A percentile compares a stretch with the other conserved stretches of the same genome.
Evolutionary conservation across 2,329 filamentous ascomycete species (phyloP).

Genomic region (Calonectria pteridis): DNA sequence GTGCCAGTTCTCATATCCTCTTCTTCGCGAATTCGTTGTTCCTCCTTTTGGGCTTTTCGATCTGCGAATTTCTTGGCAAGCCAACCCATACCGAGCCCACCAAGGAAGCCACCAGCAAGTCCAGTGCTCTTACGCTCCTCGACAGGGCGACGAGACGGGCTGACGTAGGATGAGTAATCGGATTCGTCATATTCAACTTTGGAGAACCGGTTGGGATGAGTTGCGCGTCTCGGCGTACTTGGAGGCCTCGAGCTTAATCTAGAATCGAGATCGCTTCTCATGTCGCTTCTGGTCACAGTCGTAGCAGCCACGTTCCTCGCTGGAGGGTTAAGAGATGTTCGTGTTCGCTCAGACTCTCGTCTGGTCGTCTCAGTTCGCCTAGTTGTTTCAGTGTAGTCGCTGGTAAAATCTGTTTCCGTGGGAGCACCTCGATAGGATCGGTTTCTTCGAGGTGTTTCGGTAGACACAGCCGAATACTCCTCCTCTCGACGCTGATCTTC

Average conservation of each 20-base stretch:
- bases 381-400: slow-evolving; percentile 54
- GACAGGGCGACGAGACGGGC: slow-evolving; percentile 69
- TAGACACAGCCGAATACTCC: slow-evolving; percentile 73
- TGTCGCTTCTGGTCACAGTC: slow-evolving; percentile 51
- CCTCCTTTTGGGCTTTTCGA: slow-evolving; percentile 61
- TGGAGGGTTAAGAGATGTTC: slow-evolving; percentile 61
- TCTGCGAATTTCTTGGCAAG: slow-evolving; percentile 75
- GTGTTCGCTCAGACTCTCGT: slow-evolving; percentile 44
- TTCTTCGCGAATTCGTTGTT: slow-evolving; percentile 60
- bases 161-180: slow-evolving; percentile 72
- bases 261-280: slow-evolving; percentile 58
- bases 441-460: slow-evolving; percentile 68
- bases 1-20: slow-evolving; percentile 71
- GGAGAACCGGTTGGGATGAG: slow-evolving; percentile 59
- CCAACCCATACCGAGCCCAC: slow-evolving; percentile 76
- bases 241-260: slow-evolving; percentile 54
- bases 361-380: slow-evolving; percentile 48
- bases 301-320: slow-evolving; percentile 58
- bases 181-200: slow-evolving; percentile 64
- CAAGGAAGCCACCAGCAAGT: slow-evolving; percentile 69
- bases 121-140: slow-evolving; percentile 61
- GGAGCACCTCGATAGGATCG: slow-evolving; percentile 53
- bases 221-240: slow-evolving; percentile 60
- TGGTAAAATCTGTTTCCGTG: slow-evolving; percentile 64
- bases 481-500: slow-evolving; percentile 65